Base-by-base conservation (phyloP, 441 rosid species). In the Erodium texanum region DNA sequence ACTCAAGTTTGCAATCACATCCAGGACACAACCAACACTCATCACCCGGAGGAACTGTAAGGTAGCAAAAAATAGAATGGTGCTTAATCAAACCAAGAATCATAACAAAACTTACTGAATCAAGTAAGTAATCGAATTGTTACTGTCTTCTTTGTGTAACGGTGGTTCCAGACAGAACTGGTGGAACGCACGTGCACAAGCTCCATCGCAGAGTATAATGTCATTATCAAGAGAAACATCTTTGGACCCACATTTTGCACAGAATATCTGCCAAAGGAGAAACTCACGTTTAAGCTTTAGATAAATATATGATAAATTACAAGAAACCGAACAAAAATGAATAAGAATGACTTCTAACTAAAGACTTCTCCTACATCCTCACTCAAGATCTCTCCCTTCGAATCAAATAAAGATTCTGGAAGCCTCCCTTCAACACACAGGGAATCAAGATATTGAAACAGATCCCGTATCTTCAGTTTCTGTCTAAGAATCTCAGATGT, bases 11-110 rank as follows among this genome's bases (percentile, higher is more conserved):
- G 88, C 99, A 94, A 72, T 86, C 91, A 69, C 99, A 94, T 72
- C 83, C 94, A 22, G 98, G 97, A 79, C 99, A 94, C 74, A 94
- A 75, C 99, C 99, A 94, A 81, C 89, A 83, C 79, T 92, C 93
- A 52, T 89, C 98, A 71, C 76, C 99, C 2, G 97, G 94, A 69
- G 99, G 99, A 83, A 94, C 99, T 94, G 80, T 41, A 76, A 64
- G 61, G 63, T 52, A 52, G 22, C 59, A 12, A 69, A 74, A 32
- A 76, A 27, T 69, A 79, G 9, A 52, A 7, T 22, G 11, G 36
- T 1, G 36, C 36, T 32, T 32, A 50, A 48, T 24, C 19, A 75
- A 70, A 68, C 63, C 9, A 54, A 66, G 56, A 66, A 64, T 18
- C 20, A 23, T 9, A 16, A 61, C 58, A 64, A 23, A 76, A 76